phyloP scores from a whole-genome alignment of 116 monocot species.

The Cymodocea nodosa region DNA sequence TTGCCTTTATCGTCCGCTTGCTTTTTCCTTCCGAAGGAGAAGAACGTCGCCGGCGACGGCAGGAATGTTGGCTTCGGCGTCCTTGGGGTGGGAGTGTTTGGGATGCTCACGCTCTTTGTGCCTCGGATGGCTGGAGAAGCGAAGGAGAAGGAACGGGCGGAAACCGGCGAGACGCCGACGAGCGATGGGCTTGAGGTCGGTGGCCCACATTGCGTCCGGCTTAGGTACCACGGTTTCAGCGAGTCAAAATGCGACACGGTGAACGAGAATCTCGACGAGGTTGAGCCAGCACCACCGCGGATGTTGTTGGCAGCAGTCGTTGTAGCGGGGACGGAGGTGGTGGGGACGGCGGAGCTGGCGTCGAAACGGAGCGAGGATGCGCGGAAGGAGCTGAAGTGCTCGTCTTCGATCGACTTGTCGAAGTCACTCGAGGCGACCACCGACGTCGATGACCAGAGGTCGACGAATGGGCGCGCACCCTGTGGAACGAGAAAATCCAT shows the following conservation, averaged over 20 bases:
- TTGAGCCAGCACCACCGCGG: constrained; percentile 2
- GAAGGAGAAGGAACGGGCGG: constrained; percentile 62
- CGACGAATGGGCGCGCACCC: constrained; percentile 86
- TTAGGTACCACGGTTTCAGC: constrained; percentile 82
- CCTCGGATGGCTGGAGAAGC: constrained; percentile 45
- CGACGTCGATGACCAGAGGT: constrained; percentile 41
- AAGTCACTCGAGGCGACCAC: constrained; percentile 50
- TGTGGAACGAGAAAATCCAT: constrained; percentile 8
- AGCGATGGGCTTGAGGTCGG: constrained; percentile 27
- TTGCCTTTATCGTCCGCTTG: neutral
- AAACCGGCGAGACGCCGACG: constrained; percentile 36
- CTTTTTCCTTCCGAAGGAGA: constrained; percentile 20
- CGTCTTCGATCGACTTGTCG: constrained; percentile 26
- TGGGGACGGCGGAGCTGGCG: constrained; percentile 5
- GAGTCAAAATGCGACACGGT: constrained; percentile 69
- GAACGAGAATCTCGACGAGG: constrained; percentile 62
- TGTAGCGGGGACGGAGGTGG: constrained; percentile 2
- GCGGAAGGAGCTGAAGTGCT: constrained; percentile 13
- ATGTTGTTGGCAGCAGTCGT: neutral
- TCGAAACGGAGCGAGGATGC: constrained; percentile 56
- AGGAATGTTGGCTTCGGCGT: constrained; percentile 71
- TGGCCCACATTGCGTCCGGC: constrained; percentile 11
- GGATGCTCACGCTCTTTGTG: constrained; percentile 7
- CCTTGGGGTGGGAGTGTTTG: constrained; percentile 10
- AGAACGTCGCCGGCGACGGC: constrained; percentile 47